Evolutionary conservation across 768 basidiomycete genomes (phyloP), one percentile per base, ranked within the genome.

Genomic region (Vararia minispora): DNA sequence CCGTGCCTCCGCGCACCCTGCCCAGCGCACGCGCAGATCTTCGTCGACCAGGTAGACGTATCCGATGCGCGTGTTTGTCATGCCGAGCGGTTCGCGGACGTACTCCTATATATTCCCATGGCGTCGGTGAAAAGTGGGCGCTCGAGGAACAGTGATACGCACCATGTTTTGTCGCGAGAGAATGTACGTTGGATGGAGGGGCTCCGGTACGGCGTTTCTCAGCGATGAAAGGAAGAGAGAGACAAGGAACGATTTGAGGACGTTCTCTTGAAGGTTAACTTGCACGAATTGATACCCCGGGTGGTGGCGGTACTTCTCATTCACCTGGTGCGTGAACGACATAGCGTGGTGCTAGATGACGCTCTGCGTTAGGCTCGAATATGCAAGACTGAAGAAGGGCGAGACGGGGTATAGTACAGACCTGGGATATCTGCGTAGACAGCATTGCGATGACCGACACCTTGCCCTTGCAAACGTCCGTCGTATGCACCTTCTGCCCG

Each of bases 201-300:
- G 62, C 40, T 61, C 48, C 0, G 90, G 86, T 0, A 90, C 66
- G 3, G 66, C 62, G 17, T 69, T 62, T 37, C 83, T 78, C 16
- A 98, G 71, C 14, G 76, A 74, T 7, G 71, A 72, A n/a, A 80
- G 58, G 62, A 91, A 94, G 39, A 97, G 61, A 35, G 79, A 78
- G 36, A 97, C 83, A 23, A 98, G 74, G 54, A 91, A 72, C 1
- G 85, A 84, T 63, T 95, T 95, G 46, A 98, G 73, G 5, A 84
- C 62, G 59, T 98, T 98, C 57, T 90, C 85, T 62, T 98, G 94
- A 20, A 94, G 68, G 59, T 98, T 98, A 56, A 97, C 78, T 67
- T 86, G 83, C 34, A 87, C 55, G 46, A 74, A 76, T 60, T 79
- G 81, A 55, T 76, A 89, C 14, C 69, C 57, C 2, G 80, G 72